These are phyloP conservation scores for Tolypocladium ophioglossoides DNA, from an alignment of 2,329 filamentous ascomycete genomes.

Conservation along the genomic window DNA sequence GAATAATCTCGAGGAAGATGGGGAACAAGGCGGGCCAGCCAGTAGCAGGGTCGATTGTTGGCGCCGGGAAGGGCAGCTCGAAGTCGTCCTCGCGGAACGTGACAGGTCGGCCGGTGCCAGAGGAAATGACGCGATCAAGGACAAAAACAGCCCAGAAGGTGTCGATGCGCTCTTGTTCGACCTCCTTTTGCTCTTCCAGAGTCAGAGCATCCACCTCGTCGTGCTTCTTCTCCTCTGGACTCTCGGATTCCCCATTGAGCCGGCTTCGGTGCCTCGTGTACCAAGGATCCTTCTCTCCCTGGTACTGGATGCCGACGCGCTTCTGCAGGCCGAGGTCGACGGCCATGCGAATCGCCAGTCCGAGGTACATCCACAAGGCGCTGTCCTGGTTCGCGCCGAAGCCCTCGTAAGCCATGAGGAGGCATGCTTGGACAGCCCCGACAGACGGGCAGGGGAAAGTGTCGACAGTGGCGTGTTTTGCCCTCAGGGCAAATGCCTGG, in stretches of 20 bases:
- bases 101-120: constrained; percentile 73
- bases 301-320: constrained; percentile 59
- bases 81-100: constrained; percentile 79
- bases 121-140: constrained; percentile 77
- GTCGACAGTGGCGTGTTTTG: constrained; percentile 73
- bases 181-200: constrained; percentile 46
- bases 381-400: constrained; percentile 85
- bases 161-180: constrained; percentile 74
- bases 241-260: constrained; percentile 20
- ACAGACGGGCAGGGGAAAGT: constrained; percentile 75
- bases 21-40: constrained; percentile 73
- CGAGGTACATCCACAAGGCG: constrained; percentile 88
- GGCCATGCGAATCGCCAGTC: constrained; percentile 75
- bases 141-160: constrained; percentile 89
- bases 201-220: constrained; percentile 28
- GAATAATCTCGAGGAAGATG: constrained; percentile 70
- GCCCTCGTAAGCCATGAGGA: constrained; percentile 79
- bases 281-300: constrained; percentile 41
- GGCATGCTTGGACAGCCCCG: constrained; percentile 71
- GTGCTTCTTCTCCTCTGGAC: constrained; percentile 29
- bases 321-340: constrained; percentile 75
- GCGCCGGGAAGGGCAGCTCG: constrained; percentile 58
- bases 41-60: constrained; percentile 40
- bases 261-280: constrained; percentile 34
- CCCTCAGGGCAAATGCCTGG: constrained; percentile 67